Evolutionary conservation across 2,329 filamentous ascomycete genomes (phyloP).

Genomic region (Ophiostoma triangulosporum): DNA sequence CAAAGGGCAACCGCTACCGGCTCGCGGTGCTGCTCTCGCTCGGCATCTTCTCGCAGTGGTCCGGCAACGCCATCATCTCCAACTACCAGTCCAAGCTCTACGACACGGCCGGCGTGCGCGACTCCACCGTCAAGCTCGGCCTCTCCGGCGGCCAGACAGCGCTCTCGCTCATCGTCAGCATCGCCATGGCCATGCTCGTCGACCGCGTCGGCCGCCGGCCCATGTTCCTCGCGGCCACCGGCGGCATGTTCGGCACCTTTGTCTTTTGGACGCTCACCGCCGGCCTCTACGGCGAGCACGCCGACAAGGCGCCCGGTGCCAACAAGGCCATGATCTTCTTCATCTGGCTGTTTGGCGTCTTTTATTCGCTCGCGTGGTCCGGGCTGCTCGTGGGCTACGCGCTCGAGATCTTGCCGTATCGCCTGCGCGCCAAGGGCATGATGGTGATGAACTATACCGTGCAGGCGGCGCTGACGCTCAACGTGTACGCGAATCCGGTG

Average conservation of each 20-base stretch:
- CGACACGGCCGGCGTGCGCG: slow-evolving; percentile 20
- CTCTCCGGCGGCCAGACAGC: slow-evolving; percentile 11
- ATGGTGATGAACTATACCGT: slow-evolving; percentile 9
- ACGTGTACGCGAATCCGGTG: slow-evolving; percentile 14
- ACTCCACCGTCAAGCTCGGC: slow-evolving; percentile 14
- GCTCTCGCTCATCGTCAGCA: slow-evolving; percentile 26
- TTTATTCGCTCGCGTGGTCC: slow-evolving; percentile 26
- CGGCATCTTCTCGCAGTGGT: slow-evolving; percentile 12
- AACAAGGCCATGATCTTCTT: slow-evolving; percentile 10
- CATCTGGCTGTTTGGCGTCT: slow-evolving; percentile 13
- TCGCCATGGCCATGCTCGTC: slow-evolving; percentile 8
- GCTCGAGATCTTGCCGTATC: slow-evolving; percentile 11
- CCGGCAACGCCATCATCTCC: slow-evolving; percentile 19
- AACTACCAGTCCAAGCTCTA: slow-evolving; percentile 22
- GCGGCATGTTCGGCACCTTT: slow-evolving; percentile 13
- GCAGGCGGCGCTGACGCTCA: slow-evolving; percentile 11
- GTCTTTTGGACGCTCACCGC: slow-evolving; percentile 20
- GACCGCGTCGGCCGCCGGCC: slow-evolving; percentile 14
- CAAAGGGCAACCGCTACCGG: slow-evolving; percentile 12
- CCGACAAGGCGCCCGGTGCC: slow-evolving; percentile 6
- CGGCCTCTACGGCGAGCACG: slow-evolving; percentile 44
- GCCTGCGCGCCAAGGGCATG: slow-evolving; percentile 13
- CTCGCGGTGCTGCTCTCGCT: slow-evolving; percentile 11
- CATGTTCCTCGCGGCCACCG: slow-evolving; percentile 15
- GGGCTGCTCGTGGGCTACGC: slow-evolving; percentile 28